Evolutionary conservation across 768 basidiomycete genomes (phyloP), one percentile per base, ranked within the genome.

Genomic region (Cystofilobasidium capitatum): DNA sequence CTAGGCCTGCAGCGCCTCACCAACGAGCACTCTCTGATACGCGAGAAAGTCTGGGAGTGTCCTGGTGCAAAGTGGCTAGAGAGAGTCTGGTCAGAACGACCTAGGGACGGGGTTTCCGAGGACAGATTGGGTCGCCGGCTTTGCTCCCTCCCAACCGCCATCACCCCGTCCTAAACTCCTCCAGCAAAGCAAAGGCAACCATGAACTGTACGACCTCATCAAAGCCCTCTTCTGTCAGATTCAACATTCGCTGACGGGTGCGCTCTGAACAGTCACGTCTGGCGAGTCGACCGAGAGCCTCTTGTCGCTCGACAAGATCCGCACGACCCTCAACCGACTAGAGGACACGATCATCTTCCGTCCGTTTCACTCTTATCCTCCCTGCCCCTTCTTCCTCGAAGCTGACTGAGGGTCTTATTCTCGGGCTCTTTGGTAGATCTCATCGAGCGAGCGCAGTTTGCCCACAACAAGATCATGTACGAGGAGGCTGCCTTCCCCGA

Each of bases 311-410:
- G 88, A 91, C 57, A 82, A 85, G 69, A 98, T 99, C 73, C 82
- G 96, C 65, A 85, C 85, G 26, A 88, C 92, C 57, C 81, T 99
- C 20, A 85, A 82, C 70, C 84, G 96, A 33, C 84, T 99, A 29
- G 96, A 99, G 76, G 96, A 99, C 73, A 99, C 94, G 26, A 98
- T 99, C 80, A 98, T 98, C 77, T 99, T 99, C 77, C 74, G 80
- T 80, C 45, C 70, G 79, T 75, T 24, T 20, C 61, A 7, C 10
- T 12, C 33, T 13, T 31, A 44, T 35, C 35, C 8, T 55, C n/a
- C 37, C 39, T 49, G 17, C 31, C 31, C 24, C 29, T 3, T 55
- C 40, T 6, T 9, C 35, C 12, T 39, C 13, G 20, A n/a, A 4
- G 44, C n/a, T n/a, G n/a, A n/a, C n/a, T n/a, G n/a, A n/a, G n/a